Evolutionary conservation across 345 rosid species (phyloP), one percentile per base, ranked within the genome.

Genomic region (Gossypium arboreum): DNA sequence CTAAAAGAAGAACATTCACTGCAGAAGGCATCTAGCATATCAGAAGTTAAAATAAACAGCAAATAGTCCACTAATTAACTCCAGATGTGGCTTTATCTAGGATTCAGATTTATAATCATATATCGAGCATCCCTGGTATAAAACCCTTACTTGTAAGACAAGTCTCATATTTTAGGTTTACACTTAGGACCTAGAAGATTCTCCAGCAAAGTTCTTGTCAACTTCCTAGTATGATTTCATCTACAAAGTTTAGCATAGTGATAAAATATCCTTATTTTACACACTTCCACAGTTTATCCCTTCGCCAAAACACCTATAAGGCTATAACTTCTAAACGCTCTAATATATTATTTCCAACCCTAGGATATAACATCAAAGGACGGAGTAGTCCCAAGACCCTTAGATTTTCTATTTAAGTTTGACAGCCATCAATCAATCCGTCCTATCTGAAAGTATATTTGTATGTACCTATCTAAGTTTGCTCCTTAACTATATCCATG

Each of bases 21-120:
- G 73, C 44, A 34, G 72, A 75, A 64, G 54, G 43, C 24, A 54
- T 22, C 15, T 65, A 54, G 64, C 68, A 73, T 47, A 60, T 24
- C 10, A 47, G 66, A 73, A 73, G 17, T 22, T 44, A 73, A 22
- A 57, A 74, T 48, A 50, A 63, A 54, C 24, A 18, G 48, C 41
- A 10, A 54, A 1, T 71, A 55, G 12, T 39, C 63, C 74, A 71
- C 18, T 39, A 29, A 18, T 52, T 54, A 55, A 15, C 34, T 56
- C 64, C 13, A 41, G 13, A 39, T 16, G 54, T 16, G 34, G 15
- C 51, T 51, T n/a, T 17, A 34, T 29, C 18, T n/a, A 48, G 50
- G 27, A 50, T 34, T 69, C 59, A 24, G 25, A 15, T 50, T 50
- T 11, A 25, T 39, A 69, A 68, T 25, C 72, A 51, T 9, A 39